Evolutionary conservation across 345 rosid species (phyloP).

Genomic region (Rhizophora mangle): DNA sequence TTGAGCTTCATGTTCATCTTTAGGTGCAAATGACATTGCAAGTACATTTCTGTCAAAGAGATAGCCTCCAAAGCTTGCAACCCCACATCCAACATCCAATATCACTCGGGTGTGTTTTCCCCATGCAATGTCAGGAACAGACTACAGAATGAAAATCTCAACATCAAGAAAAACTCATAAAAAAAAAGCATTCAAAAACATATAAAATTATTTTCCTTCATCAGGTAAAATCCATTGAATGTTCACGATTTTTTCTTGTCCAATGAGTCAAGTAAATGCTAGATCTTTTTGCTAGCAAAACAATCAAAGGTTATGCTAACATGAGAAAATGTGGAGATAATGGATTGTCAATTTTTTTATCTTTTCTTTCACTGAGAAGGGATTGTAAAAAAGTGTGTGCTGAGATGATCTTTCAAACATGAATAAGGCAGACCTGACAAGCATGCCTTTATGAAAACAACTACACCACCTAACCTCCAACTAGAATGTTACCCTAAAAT

Average conservation of each 20-base stretch:
- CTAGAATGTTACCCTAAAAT: not conserved
- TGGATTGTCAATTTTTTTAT: not conserved
- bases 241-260: not conserved
- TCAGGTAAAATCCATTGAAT: not conserved
- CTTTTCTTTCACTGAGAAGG: no score
- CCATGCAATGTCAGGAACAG: slow-evolving; percentile 80
- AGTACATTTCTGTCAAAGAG: slow-evolving; percentile 87
- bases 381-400: no score
- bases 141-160: slow-evolving; percentile 42
- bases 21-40: slow-evolving; percentile 94
- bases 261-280: not conserved
- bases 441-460: not conserved
- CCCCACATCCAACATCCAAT: slow-evolving; percentile 99
- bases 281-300: not conserved
- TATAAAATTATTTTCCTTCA: not conserved
- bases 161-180: slow-evolving; percentile 8
- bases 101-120: slow-evolving; percentile 79
- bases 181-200: not conserved
- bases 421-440: not conserved
- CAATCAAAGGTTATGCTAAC: not conserved
- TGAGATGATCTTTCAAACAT: no score
- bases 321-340: not conserved
- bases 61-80: slow-evolving; percentile 97
- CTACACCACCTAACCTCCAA: not conserved
- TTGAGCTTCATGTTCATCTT: slow-evolving; percentile 99